Conservation (phyloP, 306 rosid genomes). For the Psophocarpus tetragonolobus region DNA sequence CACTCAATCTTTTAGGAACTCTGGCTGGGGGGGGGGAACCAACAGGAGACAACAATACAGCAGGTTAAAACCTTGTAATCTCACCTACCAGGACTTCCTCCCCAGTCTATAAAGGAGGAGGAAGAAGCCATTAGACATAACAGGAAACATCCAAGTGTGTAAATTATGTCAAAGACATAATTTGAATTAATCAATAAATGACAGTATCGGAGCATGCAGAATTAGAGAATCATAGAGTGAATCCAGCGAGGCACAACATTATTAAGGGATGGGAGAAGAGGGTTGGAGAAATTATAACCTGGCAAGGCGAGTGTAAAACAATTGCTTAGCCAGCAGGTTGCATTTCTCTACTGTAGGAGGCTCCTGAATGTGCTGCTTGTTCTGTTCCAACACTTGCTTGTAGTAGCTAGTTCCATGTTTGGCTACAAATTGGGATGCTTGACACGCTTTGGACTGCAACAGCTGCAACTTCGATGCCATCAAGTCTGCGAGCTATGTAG, state of each 20-base stretch:
- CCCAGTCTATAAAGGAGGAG: slow-evolving; percentile 1
- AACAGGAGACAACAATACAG: background rate
- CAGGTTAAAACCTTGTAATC: slow-evolving; percentile 3
- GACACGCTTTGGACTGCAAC: slow-evolving; percentile 79
- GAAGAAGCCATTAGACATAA: background rate
- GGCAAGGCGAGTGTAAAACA: slow-evolving; percentile 90
- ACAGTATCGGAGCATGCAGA: slow-evolving; percentile 5
- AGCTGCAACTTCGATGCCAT: slow-evolving; percentile 80
- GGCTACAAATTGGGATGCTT: slow-evolving; percentile 66
- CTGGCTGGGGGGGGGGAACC: background rate
- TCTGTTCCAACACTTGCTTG: slow-evolving; percentile 80
- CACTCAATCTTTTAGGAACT: background rate
- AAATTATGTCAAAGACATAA: background rate
- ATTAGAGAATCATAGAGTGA: background rate
- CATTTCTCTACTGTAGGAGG: slow-evolving; percentile 93
- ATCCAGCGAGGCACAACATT: slow-evolving; percentile 14
- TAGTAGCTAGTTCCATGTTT: slow-evolving; percentile 71
- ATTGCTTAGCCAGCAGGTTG: slow-evolving; percentile 70
- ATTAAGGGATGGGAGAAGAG: background rate
- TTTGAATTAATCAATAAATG: background rate
- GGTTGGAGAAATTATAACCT: slow-evolving; percentile 55
- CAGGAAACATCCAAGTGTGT: background rate
- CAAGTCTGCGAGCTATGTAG: slow-evolving; percentile 26
- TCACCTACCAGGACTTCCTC: background rate
- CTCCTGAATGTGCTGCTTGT: slow-evolving; percentile 88